phyloP scores from a whole-genome alignment of 2,329 filamentous ascomycete genomes.

The Aureobasidium leucospermi region DNA sequence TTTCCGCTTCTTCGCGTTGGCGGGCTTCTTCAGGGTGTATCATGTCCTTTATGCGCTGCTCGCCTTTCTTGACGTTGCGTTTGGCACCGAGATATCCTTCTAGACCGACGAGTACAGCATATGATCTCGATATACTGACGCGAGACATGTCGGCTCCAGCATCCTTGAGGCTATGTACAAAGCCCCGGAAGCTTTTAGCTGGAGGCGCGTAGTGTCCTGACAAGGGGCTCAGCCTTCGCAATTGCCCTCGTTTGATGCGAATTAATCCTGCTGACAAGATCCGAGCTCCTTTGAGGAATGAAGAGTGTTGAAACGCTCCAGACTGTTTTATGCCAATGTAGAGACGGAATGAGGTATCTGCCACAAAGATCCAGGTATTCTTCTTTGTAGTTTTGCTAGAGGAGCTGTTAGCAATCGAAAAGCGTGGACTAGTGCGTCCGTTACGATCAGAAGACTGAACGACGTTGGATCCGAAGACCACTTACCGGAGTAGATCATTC shows the following conservation, averaged over 20 bases:
- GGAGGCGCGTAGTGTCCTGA: conserved; percentile 79
- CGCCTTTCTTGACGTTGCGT: conserved; percentile 52
- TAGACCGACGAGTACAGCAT: conserved; percentile 73
- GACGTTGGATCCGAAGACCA: too few species aligned
- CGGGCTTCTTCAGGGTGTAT: conserved; percentile 53
- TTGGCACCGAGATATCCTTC: conserved; percentile 70
- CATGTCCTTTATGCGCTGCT: conserved; percentile 51
- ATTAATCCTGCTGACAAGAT: conserved; percentile 79
- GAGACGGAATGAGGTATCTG: conserved; percentile 74
- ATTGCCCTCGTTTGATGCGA: conserved; percentile 71
- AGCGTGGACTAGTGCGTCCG: too few species aligned
- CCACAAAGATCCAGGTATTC: conserved; percentile 91
- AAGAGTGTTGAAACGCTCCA: conserved; percentile 85
- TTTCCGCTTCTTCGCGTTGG: conserved; percentile 38
- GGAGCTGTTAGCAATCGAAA: neutral
- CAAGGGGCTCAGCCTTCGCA: conserved; percentile 63
- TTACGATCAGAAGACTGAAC: neutral
- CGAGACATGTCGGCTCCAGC: conserved; percentile 71
- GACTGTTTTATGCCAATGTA: conserved; percentile 88
- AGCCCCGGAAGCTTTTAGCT: conserved; percentile 72
- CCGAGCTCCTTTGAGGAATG: conserved; percentile 74
- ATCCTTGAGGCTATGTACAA: conserved; percentile 64
- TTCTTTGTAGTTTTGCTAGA: conserved; percentile 63
- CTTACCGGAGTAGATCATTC: conserved; percentile 62
- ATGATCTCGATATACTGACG: conserved; percentile 72